These are phyloP conservation scores for Prunus padus DNA, from an alignment of 306 rosid species.

Conservation along the genomic window DNA sequence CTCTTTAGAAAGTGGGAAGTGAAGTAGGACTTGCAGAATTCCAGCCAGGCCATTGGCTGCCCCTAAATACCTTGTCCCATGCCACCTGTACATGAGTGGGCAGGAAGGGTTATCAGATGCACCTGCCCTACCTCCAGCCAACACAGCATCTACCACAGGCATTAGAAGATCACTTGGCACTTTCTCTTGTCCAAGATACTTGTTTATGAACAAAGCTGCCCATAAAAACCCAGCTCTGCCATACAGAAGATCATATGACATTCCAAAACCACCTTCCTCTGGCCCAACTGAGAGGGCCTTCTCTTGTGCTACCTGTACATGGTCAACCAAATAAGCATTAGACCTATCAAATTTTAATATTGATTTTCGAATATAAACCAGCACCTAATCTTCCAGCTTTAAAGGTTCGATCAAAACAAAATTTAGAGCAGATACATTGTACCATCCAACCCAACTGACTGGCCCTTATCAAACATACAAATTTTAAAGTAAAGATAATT, in stretches of 20 bases:
- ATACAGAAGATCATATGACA: constrained; percentile 89
- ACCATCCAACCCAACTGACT: background rate
- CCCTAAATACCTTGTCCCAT: constrained; percentile 87
- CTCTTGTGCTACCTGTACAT: constrained; percentile 66
- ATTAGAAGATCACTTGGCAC: constrained; percentile 55
- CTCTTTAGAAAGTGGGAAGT: constrained; percentile 62
- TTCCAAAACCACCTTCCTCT: constrained; percentile 96
- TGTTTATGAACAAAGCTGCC: constrained; percentile 73
- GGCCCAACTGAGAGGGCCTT: constrained; percentile 83
- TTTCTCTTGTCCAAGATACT: constrained; percentile 52
- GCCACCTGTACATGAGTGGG: constrained; percentile 93
- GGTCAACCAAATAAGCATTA: background rate
- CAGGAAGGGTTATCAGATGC: constrained; percentile 71
- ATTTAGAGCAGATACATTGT: background rate
- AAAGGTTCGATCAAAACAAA: background rate
- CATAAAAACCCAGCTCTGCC: constrained; percentile 90
- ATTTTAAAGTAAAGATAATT: background rate
- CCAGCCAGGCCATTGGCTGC: constrained; percentile 93
- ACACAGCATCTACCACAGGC: constrained; percentile 66
- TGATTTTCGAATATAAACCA: too few relatives aligned
- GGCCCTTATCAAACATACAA: background rate
- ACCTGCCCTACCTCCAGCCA: constrained; percentile 91
- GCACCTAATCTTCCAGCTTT: background rate
- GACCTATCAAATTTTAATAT: too few relatives aligned
- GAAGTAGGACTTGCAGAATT: constrained; percentile 70